Percentiles rank a stretch among this genome's conserved stretches.
phyloP scores from a whole-genome alignment of 75 land plant genomes.

The Azolla pinnata region DNA sequence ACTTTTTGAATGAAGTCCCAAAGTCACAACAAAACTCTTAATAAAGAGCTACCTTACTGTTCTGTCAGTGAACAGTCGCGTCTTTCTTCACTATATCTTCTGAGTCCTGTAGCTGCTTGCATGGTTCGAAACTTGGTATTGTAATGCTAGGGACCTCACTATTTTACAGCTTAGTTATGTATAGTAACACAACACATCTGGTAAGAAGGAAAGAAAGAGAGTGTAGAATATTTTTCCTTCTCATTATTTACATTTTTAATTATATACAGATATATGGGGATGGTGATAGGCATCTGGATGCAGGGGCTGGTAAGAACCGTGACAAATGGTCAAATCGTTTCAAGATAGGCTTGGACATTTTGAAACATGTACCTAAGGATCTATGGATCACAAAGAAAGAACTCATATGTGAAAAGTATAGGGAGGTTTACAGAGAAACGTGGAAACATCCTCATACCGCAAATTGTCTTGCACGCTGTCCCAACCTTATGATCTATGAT shows the following conservation, averaged over 20 bases:
- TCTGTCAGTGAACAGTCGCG: too few relatives aligned
- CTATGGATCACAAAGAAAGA: constrained; percentile 19
- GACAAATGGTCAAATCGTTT: constrained; percentile 37
- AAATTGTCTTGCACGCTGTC: constrained; percentile 36
- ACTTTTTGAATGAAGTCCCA: too few relatives aligned
- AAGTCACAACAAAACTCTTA: too few relatives aligned
- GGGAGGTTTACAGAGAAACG: constrained; percentile 43
- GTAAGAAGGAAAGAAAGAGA: background rate
- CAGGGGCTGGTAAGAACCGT: constrained; percentile 21
- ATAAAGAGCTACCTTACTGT: too few relatives aligned
- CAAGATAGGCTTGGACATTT: constrained; percentile 14
- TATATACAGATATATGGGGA: constrained; percentile 36
- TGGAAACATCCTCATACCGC: constrained; percentile 42
- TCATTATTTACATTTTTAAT: background rate
- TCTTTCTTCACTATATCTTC: too few relatives aligned
- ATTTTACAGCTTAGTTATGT: too few relatives aligned
- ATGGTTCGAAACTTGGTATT: too few relatives aligned
- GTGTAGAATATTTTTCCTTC: constrained; percentile 3
- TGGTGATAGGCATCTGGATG: constrained; percentile 32
- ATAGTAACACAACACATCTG: too few relatives aligned
- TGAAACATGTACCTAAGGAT: constrained; percentile 8
- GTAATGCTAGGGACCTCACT: too few relatives aligned
- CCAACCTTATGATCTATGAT: constrained; percentile 41
- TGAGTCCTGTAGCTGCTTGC: too few relatives aligned
- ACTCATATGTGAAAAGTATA: constrained; percentile 33